These are phyloP conservation scores for Aspergillus persii DNA, from an alignment of 2,329 filamentous ascomycete species.

Conservation along the genomic window DNA sequence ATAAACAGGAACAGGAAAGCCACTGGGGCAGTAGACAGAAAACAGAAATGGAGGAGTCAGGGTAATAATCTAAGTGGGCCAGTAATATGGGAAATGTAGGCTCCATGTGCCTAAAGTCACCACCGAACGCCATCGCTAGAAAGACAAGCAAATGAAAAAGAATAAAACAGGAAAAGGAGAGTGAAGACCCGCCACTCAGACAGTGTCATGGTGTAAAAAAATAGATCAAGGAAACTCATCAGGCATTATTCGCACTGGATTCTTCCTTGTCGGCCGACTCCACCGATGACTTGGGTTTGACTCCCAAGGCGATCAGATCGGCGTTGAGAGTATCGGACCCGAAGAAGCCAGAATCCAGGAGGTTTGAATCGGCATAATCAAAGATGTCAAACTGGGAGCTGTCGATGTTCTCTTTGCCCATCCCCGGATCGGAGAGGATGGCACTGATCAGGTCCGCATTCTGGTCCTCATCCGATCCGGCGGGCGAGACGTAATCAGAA, in stretches of 20 bases:
- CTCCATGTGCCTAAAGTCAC: background rate
- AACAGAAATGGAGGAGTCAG: background rate
- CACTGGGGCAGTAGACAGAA: background rate
- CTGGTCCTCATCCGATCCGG: slow-evolving; percentile 26
- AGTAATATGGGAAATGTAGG: background rate
- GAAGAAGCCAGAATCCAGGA: slow-evolving; percentile 39
- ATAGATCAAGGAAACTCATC: slow-evolving; percentile 18
- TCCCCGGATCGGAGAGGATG: slow-evolving; percentile 34
- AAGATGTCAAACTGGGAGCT: slow-evolving; percentile 31
- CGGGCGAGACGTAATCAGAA: slow-evolving; percentile 34
- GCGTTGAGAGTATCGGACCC: slow-evolving; percentile 33
- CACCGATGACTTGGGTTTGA: slow-evolving; percentile 20
- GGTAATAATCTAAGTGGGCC: background rate
- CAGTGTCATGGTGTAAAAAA: slow-evolving; percentile 2
- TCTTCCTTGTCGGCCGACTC: slow-evolving; percentile 15
- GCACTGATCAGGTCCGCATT: slow-evolving; percentile 34
- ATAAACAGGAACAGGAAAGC: background rate
- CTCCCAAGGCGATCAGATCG: slow-evolving; percentile 21
- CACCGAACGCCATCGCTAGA: slow-evolving; percentile 18
- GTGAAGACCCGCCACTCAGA: background rate
- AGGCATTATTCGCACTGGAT: slow-evolving; percentile 14
- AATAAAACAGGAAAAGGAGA: slow-evolving; percentile 4
- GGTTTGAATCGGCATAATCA: slow-evolving; percentile 25
- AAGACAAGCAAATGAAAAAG: slow-evolving; percentile 9
- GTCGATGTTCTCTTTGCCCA: slow-evolving; percentile 28